Evolutionary conservation across 2,329 filamentous ascomycete genomes (phyloP), one percentile per base, ranked within the genome.

Genomic region (Exophiala viscosa): DNA sequence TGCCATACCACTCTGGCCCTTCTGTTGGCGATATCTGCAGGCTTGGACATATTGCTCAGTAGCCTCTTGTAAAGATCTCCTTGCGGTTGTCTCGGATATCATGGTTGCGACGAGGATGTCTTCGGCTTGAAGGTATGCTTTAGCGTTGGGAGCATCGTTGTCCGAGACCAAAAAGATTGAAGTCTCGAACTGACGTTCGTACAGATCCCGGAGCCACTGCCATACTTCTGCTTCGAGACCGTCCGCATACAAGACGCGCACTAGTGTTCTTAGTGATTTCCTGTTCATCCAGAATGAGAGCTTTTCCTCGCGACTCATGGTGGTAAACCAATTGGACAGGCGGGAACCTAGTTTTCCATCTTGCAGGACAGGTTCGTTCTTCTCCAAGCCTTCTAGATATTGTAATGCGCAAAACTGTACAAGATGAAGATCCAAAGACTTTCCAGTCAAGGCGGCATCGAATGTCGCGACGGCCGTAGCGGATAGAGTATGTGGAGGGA

Each of bases 221-320:
- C 54, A 61, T 5, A 65, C 58, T 15, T 61, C 62, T n/a, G 54
- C 50, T 38, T 63, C 59, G 15, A 64, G 46, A 8, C 60, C 62
- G 33, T 60, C 56, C 5, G 52, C 51, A 20, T 59, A 49, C 17
- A 49, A 45, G 8, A 60, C 51, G 34, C 45, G 41, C 7, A 60
- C 48, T 5, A 59, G 40, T 7, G 41, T 34, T 8, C 36, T 39
- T 11, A 56, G 48, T 13, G 41, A 34, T 31, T 51, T 49, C 3
- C 33, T 28, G 15, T 57, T 48, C 17, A 50, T 48, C 43, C 60
- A 46, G 20, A 62, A 60, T 3, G 41, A 18, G 18, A 54, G 50
- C 39, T 58, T 61, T 9, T 55, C 48, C 20, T 46, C 3, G 2
- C 34, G 28, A 9, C 44, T 45, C 45, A 59, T 52, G 13, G 53